Conservation (phyloP, 257 asterid species). For the Sherardia arvensis region DNA sequence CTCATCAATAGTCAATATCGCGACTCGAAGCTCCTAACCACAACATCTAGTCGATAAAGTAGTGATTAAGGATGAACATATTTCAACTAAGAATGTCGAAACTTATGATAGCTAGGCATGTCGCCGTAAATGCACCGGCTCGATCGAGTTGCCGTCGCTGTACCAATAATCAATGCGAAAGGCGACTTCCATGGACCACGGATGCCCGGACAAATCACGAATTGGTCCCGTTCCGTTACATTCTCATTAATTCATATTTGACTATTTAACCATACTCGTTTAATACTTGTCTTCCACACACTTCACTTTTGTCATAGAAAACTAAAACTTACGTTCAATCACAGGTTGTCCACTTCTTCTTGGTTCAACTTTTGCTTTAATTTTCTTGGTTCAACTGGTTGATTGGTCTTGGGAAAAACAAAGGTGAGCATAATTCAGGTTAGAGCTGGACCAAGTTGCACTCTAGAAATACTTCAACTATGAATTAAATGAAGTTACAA, state of each 20-base stretch:
- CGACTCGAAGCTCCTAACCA: too few species aligned
- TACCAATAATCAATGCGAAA: background rate
- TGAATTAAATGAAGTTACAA: too few species aligned
- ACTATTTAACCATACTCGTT: background rate
- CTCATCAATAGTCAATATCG: too few species aligned
- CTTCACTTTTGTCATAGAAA: background rate
- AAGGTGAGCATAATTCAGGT: too few species aligned
- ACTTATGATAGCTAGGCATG: constrained; percentile 25
- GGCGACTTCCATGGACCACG: background rate
- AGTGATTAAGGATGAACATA: too few species aligned
- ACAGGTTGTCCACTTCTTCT: background rate
- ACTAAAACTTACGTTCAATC: background rate
- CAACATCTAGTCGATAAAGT: too few species aligned
- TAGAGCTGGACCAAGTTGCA: too few species aligned
- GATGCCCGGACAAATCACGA: background rate
- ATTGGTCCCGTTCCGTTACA: background rate
- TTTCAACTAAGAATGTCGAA: constrained; percentile 35
- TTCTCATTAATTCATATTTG: background rate
- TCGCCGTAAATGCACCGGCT: constrained; percentile 6
- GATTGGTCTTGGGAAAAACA: too few species aligned
- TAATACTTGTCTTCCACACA: background rate
- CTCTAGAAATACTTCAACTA: too few species aligned
- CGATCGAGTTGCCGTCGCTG: background rate
- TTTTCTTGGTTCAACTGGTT: background rate
- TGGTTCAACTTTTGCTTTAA: background rate